phyloP scores from a whole-genome alignment of 495 filamentous ascomycete genomes.

The Podospora pseudoanserina region DNA sequence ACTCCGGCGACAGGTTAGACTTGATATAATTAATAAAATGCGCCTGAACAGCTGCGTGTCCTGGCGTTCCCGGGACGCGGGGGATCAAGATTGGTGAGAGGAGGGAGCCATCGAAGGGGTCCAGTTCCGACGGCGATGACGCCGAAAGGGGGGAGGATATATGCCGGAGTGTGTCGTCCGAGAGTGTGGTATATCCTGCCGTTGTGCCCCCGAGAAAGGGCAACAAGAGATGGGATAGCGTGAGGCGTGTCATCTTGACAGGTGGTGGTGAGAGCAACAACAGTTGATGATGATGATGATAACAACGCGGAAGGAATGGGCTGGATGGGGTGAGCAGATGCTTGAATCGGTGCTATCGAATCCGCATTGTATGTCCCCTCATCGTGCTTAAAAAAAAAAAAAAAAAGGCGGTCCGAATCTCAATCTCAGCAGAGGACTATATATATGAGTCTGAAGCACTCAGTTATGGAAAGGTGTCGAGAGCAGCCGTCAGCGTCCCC shows the following conservation, averaged over 20 bases:
- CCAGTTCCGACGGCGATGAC: conserved; percentile 53
- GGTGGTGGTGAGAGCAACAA: not conserved
- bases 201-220: not conserved
- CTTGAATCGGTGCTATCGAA: not conserved
- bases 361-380: not conserved
- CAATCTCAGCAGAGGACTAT: not conserved
- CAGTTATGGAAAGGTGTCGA: not conserved
- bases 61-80: conserved; percentile 81
- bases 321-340: not conserved
- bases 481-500: not conserved
- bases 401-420: not conserved
- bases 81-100: conserved; percentile 88
- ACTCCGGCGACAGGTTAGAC: conserved; percentile 61
- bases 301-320: not conserved
- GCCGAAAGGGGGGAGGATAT: conserved; percentile 53
- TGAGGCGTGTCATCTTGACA: not conserved
- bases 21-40: conserved; percentile 83
- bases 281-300: not conserved
- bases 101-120: conserved; percentile 37
- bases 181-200: not conserved
- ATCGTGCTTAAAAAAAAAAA: not conserved
- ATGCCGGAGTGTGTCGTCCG: conserved; percentile 1
- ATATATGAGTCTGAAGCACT: too few relatives aligned
- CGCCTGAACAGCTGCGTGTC: conserved; percentile 54
- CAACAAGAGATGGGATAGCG: not conserved